Evolutionary conservation across 768 basidiomycete genomes (phyloP), one percentile per base, ranked within the genome.

Genomic region (Leccinum pellstonianum): DNA sequence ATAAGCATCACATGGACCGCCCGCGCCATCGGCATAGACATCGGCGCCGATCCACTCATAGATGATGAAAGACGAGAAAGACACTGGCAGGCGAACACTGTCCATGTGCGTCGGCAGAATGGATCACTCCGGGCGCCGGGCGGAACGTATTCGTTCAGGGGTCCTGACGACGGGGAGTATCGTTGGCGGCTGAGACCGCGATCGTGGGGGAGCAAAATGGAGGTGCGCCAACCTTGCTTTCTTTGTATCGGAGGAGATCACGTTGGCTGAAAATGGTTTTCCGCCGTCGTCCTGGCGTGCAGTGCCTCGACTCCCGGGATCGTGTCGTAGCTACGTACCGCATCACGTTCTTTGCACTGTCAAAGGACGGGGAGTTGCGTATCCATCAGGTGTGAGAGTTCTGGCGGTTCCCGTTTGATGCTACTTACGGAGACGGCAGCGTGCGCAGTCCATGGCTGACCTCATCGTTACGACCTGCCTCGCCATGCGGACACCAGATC

Each of bases 251-350:
- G 47, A 12, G 17, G 17, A 2, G 11, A 3, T 38, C 38, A 38
- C 17, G 7, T 7, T 8, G 38, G 12, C 17, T 12, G 15, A 38
- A 2, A 15, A 38, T 38, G 37, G 7, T 38, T 38, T 17, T 17
- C 11, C 35, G 35, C 35, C 2, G 12, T 19, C 46, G 46, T 11
- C 19, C 19, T 47, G n/a, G 46, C 46, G 46, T 23, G 19, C 33
- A 73, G 72, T 75, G 73, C 52, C 52, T 66, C 33, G 54, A 68
- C 49, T 52, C 65, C 3, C 62, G 62, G 19, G 55, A 60, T 41
- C 63, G 62, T n/a, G 55, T 73, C 11, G 62, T 75, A 25, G 72
- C 72, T 1, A 72, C 71, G 11, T 73, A 75, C 53, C 72, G 72
- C 19, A 61, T 70, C 21, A 73, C 70, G 25, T 48, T 60, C 10